Evolutionary conservation across 2,329 filamentous ascomycete genomes (phyloP).

Genomic region (Thielaviopsis ethacetica): DNA sequence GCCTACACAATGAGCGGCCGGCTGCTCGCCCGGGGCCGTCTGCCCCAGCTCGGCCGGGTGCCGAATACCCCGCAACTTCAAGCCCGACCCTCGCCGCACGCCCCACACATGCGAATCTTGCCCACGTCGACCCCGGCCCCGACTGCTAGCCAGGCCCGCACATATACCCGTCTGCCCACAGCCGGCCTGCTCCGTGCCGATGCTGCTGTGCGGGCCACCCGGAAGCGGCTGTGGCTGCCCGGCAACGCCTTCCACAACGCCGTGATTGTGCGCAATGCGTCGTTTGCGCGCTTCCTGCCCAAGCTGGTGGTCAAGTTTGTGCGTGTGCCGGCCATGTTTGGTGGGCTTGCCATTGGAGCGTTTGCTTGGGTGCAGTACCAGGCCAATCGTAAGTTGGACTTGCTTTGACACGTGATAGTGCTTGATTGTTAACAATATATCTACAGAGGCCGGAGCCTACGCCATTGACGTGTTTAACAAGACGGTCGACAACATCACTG

Average conservation of each 20-base stretch:
- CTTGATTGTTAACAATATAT: background rate
- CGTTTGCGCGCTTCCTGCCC: constrained; percentile 54
- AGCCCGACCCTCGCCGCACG: background rate
- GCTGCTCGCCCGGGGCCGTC: constrained; percentile 11
- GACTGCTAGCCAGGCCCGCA: background rate
- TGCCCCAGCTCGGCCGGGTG: constrained; percentile 9
- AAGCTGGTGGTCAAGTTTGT: constrained; percentile 82
- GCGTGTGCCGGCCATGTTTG: constrained; percentile 79
- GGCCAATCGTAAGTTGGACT: constrained; percentile 52
- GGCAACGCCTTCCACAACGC: constrained; percentile 76
- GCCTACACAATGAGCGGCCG: constrained; percentile 9
- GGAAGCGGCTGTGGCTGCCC: constrained; percentile 56
- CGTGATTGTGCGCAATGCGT: constrained; percentile 45
- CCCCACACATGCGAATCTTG: background rate
- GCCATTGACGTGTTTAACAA: constrained; percentile 51
- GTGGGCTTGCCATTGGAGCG: constrained; percentile 71
- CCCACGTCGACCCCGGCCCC: background rate
- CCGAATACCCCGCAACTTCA: constrained; percentile 5
- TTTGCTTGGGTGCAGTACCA: constrained; percentile 94
- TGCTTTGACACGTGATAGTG: background rate
- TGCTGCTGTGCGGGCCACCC: constrained; percentile 41
- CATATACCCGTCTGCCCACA: constrained; percentile 42
- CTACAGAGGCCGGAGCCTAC: constrained; percentile 31
- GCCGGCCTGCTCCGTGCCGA: constrained; percentile 54
- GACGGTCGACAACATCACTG: constrained; percentile 55